Evolutionary conservation across 2,329 filamentous ascomycete species (phyloP).

Genomic region (Trichophaea hybrida): DNA sequence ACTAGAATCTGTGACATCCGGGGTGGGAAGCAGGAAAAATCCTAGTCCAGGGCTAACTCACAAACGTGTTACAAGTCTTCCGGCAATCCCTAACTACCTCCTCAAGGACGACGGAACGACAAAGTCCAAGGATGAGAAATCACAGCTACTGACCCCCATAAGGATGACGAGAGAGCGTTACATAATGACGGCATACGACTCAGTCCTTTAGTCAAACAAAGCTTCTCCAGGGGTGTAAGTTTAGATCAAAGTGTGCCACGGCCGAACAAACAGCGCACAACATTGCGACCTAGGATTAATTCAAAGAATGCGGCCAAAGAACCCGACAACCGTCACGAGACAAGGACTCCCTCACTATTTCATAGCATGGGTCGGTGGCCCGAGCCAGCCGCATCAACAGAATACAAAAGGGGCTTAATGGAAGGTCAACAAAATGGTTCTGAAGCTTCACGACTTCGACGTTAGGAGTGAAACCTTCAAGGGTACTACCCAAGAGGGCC

Average conservation of each 20-base stretch:
- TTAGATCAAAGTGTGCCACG: too few species aligned
- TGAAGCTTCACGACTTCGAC: conserved; percentile 59
- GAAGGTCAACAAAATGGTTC: conserved; percentile 47
- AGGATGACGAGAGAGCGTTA: too few species aligned
- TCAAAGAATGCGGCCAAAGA: too few species aligned
- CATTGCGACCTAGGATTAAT: too few species aligned
- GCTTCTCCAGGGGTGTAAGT: too few species aligned
- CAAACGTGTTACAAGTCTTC: conserved; percentile 24
- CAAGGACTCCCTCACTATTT: conserved; percentile 23
- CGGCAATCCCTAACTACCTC: conserved; percentile 8
- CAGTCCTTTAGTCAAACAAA: too few species aligned
- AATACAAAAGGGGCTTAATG: conserved; percentile 55
- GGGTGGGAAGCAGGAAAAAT: conserved; percentile 14
- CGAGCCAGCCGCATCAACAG: conserved; percentile 81
- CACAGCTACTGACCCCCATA: too few species aligned
- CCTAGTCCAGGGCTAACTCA: conserved; percentile 23
- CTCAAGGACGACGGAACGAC: too few species aligned
- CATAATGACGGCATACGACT: too few species aligned
- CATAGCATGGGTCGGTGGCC: conserved; percentile 96
- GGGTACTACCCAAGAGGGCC: not conserved
- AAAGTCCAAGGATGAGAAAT: too few species aligned
- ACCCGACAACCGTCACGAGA: conserved; percentile 19
- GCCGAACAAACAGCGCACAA: too few species aligned
- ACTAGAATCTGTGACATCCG: conserved; percentile 18
- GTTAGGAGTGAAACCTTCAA: conserved; percentile 41